Evolutionary conservation across 202 grass and related monocot species (phyloP).

Genomic region (Elaeis oleifera): DNA sequence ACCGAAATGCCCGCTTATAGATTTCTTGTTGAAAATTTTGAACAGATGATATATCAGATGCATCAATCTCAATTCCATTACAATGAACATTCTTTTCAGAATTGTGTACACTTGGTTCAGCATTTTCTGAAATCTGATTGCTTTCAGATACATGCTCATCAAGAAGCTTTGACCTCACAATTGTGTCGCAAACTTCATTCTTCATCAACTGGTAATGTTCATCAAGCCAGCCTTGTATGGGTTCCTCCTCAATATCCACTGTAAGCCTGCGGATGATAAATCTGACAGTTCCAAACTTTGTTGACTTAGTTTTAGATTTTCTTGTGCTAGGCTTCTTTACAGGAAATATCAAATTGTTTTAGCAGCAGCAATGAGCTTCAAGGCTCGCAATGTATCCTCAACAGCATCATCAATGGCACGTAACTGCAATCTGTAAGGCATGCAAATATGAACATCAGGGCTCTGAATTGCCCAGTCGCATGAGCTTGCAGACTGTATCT

Average conservation of each 20-base stretch:
- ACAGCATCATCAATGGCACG: slow-evolving; percentile 96
- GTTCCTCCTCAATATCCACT: slow-evolving; percentile 97
- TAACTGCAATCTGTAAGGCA: slow-evolving; percentile 89
- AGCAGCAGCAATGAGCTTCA: slow-evolving; percentile 80
- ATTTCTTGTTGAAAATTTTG: slow-evolving; percentile 75
- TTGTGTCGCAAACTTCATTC: slow-evolving; percentile 53
- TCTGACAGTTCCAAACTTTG: slow-evolving; percentile 62
- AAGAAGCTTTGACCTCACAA: slow-evolving; percentile 56
- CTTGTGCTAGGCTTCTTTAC: slow-evolving; percentile 60
- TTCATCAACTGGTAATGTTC: slow-evolving; percentile 86
- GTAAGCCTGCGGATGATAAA: slow-evolving; percentile 66
- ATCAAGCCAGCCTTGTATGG: slow-evolving; percentile 96
- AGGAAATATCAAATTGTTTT: slow-evolving; percentile 67
- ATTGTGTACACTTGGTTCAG: slow-evolving; percentile 33
- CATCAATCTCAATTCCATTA: slow-evolving; percentile 41
- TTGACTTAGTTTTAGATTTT: slow-evolving; percentile 57
- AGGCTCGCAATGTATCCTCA: slow-evolving; percentile 70
- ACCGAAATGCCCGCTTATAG: slow-evolving; percentile 62
- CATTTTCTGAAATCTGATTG: slow-evolving; percentile 40
- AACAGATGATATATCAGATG: slow-evolving; percentile 25
- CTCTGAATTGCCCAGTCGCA: slow-evolving; percentile 94
- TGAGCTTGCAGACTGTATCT: slow-evolving; percentile 47
- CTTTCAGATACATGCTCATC: slow-evolving; percentile 46
- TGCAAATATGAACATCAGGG: slow-evolving; percentile 68
- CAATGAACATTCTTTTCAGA: slow-evolving; percentile 43